phyloP scores from a whole-genome alignment of 225 moss, liverwort and hornwort species.

The Antitrichia curtipendula region DNA sequence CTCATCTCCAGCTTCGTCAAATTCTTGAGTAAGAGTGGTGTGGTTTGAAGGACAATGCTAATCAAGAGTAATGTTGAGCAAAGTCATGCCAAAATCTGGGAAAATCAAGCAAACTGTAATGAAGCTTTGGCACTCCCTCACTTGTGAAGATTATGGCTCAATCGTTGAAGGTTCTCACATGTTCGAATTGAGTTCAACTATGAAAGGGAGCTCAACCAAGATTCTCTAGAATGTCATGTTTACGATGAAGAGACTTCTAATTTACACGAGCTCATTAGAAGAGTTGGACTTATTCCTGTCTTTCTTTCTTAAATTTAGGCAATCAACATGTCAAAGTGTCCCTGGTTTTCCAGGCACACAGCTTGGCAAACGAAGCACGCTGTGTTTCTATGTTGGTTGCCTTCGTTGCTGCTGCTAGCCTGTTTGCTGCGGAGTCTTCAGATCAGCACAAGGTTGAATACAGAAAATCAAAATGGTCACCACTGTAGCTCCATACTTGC shows the following conservation, averaged over 20 bases:
- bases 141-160: not conserved
- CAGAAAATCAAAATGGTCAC: not conserved
- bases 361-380: not conserved
- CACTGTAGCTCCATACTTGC: not conserved
- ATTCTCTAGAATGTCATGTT: not conserved
- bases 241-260: not conserved
- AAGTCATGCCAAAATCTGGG: not conserved
- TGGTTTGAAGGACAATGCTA: not conserved
- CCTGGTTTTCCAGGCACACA: not conserved
- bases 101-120: not conserved
- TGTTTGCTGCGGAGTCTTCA: not conserved
- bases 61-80: not conserved
- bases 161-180: not conserved
- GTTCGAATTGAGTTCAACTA: not conserved
- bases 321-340: not conserved
- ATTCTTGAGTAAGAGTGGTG: not conserved
- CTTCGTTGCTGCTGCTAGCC: not conserved
- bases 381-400: not conserved
- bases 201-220: not conserved
- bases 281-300: not conserved
- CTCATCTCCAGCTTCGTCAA: not conserved
- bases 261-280: not conserved
- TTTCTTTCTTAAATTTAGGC: not conserved
- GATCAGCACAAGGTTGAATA: not conserved
- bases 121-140: not conserved